A percentile compares a stretch with the other conserved stretches of the same genome.
Evolutionary conservation across 208 protist genomes (phyloP).

Genomic region (Naegleria lovaniensis): DNA sequence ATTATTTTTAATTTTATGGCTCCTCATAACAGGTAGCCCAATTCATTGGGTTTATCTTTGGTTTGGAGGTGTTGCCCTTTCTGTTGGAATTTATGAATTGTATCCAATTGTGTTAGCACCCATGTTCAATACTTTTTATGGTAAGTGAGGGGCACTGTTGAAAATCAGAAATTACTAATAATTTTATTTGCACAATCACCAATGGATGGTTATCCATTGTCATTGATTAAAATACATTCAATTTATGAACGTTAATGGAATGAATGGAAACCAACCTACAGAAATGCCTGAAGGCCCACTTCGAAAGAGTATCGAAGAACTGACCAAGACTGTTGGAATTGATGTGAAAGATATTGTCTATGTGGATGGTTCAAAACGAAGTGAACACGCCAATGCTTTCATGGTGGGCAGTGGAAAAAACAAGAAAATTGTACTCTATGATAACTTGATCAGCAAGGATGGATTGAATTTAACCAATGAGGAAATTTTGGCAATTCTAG

Average conservation of each 20-base stretch:
- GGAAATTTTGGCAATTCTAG: slow-evolving; percentile 4
- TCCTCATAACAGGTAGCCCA: neutral
- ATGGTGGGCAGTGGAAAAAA: neutral
- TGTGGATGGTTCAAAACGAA: neutral
- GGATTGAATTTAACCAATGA: slow-evolving; percentile 15
- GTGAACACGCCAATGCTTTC: neutral
- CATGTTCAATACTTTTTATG: slow-evolving; percentile 7
- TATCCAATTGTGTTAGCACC: slow-evolving; percentile 8
- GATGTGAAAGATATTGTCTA: neutral
- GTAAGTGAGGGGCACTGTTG: neutral
- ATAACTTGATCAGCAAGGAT: neutral
- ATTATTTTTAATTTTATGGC: slow-evolving; percentile 2
- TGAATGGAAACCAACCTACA: neutral
- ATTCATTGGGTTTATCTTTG: slow-evolving; percentile 10
- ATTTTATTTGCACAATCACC: neutral
- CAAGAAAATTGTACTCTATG: slow-evolving; percentile 21
- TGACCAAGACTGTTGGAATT: neutral
- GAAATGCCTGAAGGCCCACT: neutral
- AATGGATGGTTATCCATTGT: neutral
- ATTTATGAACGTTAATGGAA: neutral
- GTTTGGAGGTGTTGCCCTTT: neutral
- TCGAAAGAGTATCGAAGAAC: neutral
- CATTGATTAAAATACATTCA: neutral
- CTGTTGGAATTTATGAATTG: slow-evolving; percentile 25
- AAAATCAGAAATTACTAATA: neutral